Evolutionary conservation across 768 basidiomycete species (phyloP).

Genomic region (Auricularia sp.): DNA sequence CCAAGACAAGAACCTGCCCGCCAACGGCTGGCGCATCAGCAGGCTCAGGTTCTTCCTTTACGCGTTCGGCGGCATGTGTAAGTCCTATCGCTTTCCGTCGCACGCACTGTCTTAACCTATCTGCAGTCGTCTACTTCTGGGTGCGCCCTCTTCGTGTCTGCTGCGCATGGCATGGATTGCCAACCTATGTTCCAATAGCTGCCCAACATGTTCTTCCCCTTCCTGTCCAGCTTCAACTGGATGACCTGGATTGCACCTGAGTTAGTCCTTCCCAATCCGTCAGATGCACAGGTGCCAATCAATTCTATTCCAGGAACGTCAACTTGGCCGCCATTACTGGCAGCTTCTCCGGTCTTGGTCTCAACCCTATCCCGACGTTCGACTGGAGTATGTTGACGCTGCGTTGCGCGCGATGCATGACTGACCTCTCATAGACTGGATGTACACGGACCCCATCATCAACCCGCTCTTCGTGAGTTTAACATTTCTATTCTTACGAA

Average conservation of each 20-base stretch:
- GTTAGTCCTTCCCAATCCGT: conserved; percentile 16
- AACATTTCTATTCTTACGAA: background rate
- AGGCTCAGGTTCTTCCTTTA: conserved; percentile 13
- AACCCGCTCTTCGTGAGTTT: background rate
- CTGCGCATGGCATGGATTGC: too few species aligned
- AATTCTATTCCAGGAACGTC: background rate
- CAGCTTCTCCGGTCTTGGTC: conserved; percentile 23
- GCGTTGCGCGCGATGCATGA: background rate
- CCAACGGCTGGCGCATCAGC: conserved; percentile 6
- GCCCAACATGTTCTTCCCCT: conserved; percentile 21
- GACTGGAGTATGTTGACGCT: conserved; percentile 25
- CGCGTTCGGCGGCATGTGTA: conserved; percentile 13
- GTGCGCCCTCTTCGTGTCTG: background rate
- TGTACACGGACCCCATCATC: background rate
- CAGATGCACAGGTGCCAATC: background rate
- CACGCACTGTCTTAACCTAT: conserved; percentile 26
- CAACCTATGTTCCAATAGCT: too few species aligned
- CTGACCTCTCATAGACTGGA: background rate
- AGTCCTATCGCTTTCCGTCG: background rate
- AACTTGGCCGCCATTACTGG: conserved; percentile 11
- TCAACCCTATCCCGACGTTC: conserved; percentile 28
- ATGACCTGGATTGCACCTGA: conserved; percentile 31
- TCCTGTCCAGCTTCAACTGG: conserved; percentile 20
- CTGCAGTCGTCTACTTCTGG: conserved; percentile 6
- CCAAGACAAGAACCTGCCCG: background rate